A percentile compares a stretch with the other conserved stretches of the same genome.
These are phyloP conservation scores for Xerocomus brunneocitrinus DNA, from an alignment of 768 basidiomycete genomes.

Conservation along the genomic window DNA sequence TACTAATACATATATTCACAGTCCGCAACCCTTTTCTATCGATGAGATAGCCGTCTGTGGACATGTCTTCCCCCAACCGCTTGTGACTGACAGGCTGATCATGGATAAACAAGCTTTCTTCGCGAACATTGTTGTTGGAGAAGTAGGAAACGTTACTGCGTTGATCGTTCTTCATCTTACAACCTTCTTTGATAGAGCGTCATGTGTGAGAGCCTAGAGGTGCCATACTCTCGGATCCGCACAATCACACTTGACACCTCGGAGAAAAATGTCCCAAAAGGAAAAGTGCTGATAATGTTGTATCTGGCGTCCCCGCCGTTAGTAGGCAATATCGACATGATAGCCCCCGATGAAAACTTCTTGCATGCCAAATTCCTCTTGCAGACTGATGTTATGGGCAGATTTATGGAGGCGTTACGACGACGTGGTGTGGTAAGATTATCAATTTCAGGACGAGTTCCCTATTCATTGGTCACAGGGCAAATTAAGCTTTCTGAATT, in stretches of 20 bases:
- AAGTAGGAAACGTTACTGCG: constrained; percentile 8
- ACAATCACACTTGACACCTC: constrained; percentile 25
- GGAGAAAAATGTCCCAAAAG: constrained; percentile 14
- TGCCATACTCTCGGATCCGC: constrained; percentile 36
- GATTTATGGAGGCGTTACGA: constrained; percentile 40
- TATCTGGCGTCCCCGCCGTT: constrained; percentile 36
- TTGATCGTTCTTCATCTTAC: constrained; percentile 1
- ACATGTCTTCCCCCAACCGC: constrained; percentile 31
- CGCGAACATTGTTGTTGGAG: constrained; percentile 40
- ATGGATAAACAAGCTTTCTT: constrained; percentile 48
- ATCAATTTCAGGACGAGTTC: neutral
- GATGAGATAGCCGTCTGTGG: constrained; percentile 37
- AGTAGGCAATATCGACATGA: constrained; percentile 31
- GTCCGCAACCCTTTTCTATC: constrained; percentile 58
- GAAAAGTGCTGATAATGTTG: constrained; percentile 27
- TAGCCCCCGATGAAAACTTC: constrained; percentile 16
- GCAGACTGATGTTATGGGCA: constrained; percentile 26
- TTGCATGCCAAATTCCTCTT: constrained; percentile 38
- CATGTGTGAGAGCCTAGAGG: constrained; percentile 47
- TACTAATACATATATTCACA: constrained; percentile 21
- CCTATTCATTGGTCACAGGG: constrained; percentile 20
- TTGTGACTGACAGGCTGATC: constrained; percentile 44
- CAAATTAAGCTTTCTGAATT: constrained; percentile 27
- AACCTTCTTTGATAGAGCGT: constrained; percentile 37
- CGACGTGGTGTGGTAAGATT: constrained; percentile 45